Evolutionary conservation across 2,329 filamentous ascomycete genomes (phyloP).

Genomic region (Phialophora expanda): DNA sequence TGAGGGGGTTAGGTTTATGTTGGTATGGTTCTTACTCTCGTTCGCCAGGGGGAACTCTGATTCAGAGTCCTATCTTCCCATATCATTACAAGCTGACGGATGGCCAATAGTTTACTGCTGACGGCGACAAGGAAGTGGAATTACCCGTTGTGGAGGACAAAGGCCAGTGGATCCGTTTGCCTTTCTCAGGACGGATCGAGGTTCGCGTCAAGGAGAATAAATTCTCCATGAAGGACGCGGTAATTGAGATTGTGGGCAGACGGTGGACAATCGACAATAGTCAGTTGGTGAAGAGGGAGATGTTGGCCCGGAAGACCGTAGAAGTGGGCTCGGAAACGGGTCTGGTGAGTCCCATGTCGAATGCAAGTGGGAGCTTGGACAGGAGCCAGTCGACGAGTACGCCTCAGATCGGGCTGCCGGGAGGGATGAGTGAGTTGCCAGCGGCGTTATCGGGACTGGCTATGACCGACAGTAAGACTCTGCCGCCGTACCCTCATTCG

Average conservation of each 20-base stretch:
- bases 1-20: constrained; percentile 28
- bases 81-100: background rate
- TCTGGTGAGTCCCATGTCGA: background rate
- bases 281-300: constrained; percentile 21
- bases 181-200: constrained; percentile 27
- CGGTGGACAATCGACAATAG: constrained; percentile 26
- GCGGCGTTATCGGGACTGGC: constrained; percentile 1
- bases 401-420: constrained; percentile 8
- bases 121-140: constrained; percentile 4
- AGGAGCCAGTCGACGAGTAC: constrained; percentile 6
- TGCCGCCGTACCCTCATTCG: constrained; percentile 20
- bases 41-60: too few species aligned
- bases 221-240: constrained; percentile 30
- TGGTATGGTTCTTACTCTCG: constrained; percentile 4
- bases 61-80: background rate
- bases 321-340: background rate
- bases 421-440: constrained; percentile 19
- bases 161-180: constrained; percentile 24
- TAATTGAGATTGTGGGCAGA: constrained; percentile 24
- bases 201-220: constrained; percentile 29
- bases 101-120: background rate
- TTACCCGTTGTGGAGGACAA: constrained; percentile 9
- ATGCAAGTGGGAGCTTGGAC: background rate
- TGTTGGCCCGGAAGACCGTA: background rate
- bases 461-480: constrained; percentile 12